Conservation (phyloP, 345 rosid genomes). For the Eutrema japonicum region DNA sequence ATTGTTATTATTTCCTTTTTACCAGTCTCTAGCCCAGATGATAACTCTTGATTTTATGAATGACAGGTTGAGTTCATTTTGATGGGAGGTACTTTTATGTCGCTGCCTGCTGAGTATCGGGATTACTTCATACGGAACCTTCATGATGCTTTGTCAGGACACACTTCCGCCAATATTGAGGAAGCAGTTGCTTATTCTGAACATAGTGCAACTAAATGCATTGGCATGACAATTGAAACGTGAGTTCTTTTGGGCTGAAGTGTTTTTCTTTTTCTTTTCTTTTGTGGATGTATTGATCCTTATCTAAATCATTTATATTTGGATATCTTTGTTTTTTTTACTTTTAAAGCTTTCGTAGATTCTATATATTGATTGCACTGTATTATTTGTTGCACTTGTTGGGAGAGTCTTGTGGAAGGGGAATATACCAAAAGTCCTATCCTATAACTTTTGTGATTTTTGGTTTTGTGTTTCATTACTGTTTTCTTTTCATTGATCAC, state of each 20-base stretch:
- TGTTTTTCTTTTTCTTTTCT: not conserved
- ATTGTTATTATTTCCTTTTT: not conserved
- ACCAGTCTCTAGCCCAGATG: conserved; percentile 8
- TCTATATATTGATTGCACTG: not conserved
- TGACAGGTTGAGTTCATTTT: conserved; percentile 94
- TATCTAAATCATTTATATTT: not conserved
- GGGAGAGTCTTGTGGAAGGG: not conserved
- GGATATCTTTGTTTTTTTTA: not conserved
- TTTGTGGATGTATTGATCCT: not conserved
- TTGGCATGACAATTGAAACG: conserved; percentile 99
- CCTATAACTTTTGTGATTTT: not conserved
- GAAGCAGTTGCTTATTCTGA: conserved; percentile 98
- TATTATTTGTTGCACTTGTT: not conserved
- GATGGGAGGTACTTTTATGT: conserved; percentile 99
- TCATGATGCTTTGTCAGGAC: conserved; percentile 97
- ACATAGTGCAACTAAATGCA: conserved; percentile 91
- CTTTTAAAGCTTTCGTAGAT: not conserved
- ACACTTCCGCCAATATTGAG: conserved; percentile 90
- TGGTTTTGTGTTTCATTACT: not conserved
- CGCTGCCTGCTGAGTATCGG: conserved; percentile 91
- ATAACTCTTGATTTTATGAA: conserved; percentile 14
- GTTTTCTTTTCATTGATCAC: not conserved
- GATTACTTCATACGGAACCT: conserved; percentile 94
- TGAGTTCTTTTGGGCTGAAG: conserved; percentile 47
- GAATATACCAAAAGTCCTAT: not conserved